Evolutionary conservation across 139 green algal species (phyloP), one percentile per base, ranked within the genome.

Genomic region (Coelastrella sp.): DNA sequence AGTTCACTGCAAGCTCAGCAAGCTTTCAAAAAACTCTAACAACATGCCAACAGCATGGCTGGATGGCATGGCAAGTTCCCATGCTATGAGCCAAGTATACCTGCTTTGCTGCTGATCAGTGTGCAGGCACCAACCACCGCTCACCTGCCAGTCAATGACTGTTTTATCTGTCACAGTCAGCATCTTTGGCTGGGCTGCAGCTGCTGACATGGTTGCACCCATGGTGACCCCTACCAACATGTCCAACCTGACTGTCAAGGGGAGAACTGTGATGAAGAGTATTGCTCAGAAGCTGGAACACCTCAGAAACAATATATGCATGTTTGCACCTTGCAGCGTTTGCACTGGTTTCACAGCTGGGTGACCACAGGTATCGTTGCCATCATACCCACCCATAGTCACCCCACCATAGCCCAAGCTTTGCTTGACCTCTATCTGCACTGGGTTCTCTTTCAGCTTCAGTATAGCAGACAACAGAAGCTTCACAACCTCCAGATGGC

Each of bases 131-230:
- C n/a, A n/a, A n/a, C n/a, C n/a, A n/a, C n/a, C n/a, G n/a, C n/a
- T n/a, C 48, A 75, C 67, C 67, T 53, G 38, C 67, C 40, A 50
- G 35, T 75, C n/a, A 6, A 75, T 57, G 37, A 75, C 67, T 25
- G 38, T 51, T 17, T 45, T 43, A 37, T 75, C 67, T 19, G 50
- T 19, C 3, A 75, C 9, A 4, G 40, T 43, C 19, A 75, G 37
- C 15, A 27, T n/a, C 4, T 45, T 53, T 32, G 67, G 67, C 4
- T 27, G 21, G 23, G 67, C 37, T 32, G 67, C 67, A 15, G 67
- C 27, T 4, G 30, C 23, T 13, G 30, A 45, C 67, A 75, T 75
- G 4, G 67, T 75, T 7, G 51, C 67, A 19, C 67, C 67, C 67
- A 75, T 75, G 13, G 67, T 75, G 4, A 32, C 67, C 17, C 67